Evolutionary conservation across 1,139 yeast genomes (phyloP), one percentile per base, ranked within the genome.

Genomic region (Taiozyma sp.): DNA sequence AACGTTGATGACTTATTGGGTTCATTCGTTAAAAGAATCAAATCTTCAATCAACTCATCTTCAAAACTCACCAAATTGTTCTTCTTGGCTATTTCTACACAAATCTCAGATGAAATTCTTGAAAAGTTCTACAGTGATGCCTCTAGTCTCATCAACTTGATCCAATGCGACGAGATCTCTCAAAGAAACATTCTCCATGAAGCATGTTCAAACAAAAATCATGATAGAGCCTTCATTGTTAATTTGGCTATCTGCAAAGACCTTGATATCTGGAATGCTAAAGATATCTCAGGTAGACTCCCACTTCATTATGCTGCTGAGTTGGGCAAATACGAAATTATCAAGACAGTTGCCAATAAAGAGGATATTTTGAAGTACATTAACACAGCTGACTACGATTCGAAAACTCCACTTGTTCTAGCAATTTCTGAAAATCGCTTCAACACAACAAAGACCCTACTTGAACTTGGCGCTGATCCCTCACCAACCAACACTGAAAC

Each of bases 261-360:
- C 30, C 65, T 63, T 22, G 54, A 58, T 27, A 54, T 51, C 51
- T 64, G 70, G 61, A 69, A 76, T 51, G 66, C 73, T 16, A 74
- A 72, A 55, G 81, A 78, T 55, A 66, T 75, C 44, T 84, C 87
- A 59, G 96, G 96, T 5, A 78, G 95, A 59, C 84, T 86, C 3
- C 92, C 98, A 41, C 70, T 93, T 14, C 98, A 93, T 67, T 90
- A 92, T 65, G 96, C 97, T 1, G 80, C 96, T 8, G 91, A 85
- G 60, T 70, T 78, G 57, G 86, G 87, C 1, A 58, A 57, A 47
- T 46, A 74, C 27, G 89, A 83, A 54, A 67, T 85, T 34, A 72
- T 85, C 32, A 71, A 72, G 42, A 66, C 77, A 2, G 65, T 84
- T 14, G 65, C 60, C 28, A 72, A 54, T 6, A 51, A 51, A 8